phyloP scores from a whole-genome alignment of 176 grass and related monocot species.

The Lolium rigidum region DNA sequence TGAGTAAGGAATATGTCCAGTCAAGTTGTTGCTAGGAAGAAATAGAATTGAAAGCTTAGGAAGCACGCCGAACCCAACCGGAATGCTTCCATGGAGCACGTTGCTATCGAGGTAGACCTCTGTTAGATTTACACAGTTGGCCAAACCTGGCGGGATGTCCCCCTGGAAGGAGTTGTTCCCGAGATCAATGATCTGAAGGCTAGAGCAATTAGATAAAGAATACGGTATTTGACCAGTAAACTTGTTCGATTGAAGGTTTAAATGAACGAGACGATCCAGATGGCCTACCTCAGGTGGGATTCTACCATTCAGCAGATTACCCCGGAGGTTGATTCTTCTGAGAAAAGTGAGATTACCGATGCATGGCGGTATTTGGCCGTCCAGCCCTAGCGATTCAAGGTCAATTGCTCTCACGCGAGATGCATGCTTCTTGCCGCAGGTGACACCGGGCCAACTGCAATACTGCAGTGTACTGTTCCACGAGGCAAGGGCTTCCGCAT shows the following conservation, averaged over 20 bases:
- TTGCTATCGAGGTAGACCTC: too few species aligned
- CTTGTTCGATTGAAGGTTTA: constrained; percentile 30
- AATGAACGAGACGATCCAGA: neutral
- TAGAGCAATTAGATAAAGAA: neutral
- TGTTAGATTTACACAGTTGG: too few species aligned
- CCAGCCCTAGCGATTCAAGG: neutral
- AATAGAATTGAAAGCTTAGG: too few species aligned
- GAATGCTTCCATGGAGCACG: too few species aligned
- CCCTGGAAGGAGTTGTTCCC: neutral
- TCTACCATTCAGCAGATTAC: constrained; percentile 13
- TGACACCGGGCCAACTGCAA: neutral
- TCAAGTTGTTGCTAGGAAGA: too few species aligned
- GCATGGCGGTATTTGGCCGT: neutral
- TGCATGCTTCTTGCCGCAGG: neutral
- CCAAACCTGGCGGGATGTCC: neutral
- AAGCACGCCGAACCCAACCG: too few species aligned
- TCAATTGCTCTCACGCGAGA: neutral
- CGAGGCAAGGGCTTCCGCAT: neutral
- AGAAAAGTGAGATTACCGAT: neutral
- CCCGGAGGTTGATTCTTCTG: neutral
- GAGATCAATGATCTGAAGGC: constrained; percentile 34
- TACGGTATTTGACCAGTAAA: constrained; percentile 39
- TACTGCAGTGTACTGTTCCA: neutral
- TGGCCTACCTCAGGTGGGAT: constrained; percentile 50
- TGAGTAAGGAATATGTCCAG: too few species aligned